These are phyloP conservation scores for Prunus mume DNA, from an alignment of 306 rosid species.

Conservation along the genomic window DNA sequence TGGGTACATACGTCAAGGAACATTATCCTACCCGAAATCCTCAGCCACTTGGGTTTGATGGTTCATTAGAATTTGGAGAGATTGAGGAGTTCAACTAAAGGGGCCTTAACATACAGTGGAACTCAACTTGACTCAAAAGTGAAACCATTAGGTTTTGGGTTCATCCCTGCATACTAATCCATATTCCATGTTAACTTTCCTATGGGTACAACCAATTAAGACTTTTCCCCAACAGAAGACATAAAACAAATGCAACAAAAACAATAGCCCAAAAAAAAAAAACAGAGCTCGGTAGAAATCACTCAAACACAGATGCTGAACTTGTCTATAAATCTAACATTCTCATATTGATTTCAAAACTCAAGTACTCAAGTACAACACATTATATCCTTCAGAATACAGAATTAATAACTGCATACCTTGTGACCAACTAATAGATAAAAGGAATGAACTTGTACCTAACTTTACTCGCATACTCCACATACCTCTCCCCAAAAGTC, in stretches of 20 bases:
- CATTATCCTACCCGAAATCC: background rate
- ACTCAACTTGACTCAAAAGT: background rate
- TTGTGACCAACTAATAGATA: constrained; percentile 49
- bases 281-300: background rate
- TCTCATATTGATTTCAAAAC: constrained; percentile 8
- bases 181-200: background rate
- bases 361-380: constrained; percentile 30
- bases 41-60: background rate
- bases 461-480: constrained; percentile 71
- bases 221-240: background rate
- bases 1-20: background rate
- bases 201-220: background rate
- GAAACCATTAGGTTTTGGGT: background rate
- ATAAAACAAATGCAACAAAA: background rate
- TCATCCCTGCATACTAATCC: background rate
- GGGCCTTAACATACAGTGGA: background rate
- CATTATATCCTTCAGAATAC: constrained; percentile 4
- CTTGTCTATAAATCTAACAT: constrained; percentile 14
- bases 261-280: background rate
- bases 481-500: constrained; percentile 68
- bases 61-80: background rate
- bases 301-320: constrained; percentile 1
- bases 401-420: constrained; percentile 19
- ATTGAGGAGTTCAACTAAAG: background rate
- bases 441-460: constrained; percentile 82